These are phyloP conservation scores for Kurtzmaniella cleridarum DNA, from an alignment of 805 yeast genomes.

Conservation along the genomic window DNA sequence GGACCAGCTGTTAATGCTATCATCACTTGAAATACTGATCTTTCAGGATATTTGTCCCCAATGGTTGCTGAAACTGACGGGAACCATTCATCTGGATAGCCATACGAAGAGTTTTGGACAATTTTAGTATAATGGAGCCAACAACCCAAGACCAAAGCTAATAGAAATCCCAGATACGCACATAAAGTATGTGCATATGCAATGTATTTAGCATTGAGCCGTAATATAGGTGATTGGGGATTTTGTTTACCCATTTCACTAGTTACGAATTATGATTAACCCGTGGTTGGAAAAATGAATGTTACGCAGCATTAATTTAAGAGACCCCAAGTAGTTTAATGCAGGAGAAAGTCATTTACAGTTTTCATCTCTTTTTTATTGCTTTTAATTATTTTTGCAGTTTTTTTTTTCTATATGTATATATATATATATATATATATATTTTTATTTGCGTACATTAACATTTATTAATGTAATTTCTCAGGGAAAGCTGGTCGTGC, in stretches of 20 bases:
- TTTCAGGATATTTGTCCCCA: conserved; percentile 95
- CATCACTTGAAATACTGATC: conserved; percentile 84
- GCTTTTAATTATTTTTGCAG: neutral
- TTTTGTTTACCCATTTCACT: neutral
- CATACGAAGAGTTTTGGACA: conserved; percentile 78
- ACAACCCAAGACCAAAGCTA: conserved; percentile 71
- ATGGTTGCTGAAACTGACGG: conserved; percentile 96
- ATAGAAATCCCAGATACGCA: conserved; percentile 69
- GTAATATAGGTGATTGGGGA: conserved; percentile 5
- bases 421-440: too few relatives aligned
- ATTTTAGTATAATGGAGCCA: conserved; percentile 81
- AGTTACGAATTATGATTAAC: neutral
- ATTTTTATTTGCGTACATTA: too few relatives aligned
- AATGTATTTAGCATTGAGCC: conserved; percentile 59
- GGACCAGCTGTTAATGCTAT: conserved; percentile 95
- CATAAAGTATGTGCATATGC: conserved; percentile 69
- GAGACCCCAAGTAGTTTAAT: too few relatives aligned
- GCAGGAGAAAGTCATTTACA: neutral
- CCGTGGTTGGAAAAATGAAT: neutral
- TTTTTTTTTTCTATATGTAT: too few relatives aligned
- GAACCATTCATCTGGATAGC: conserved; percentile 98
- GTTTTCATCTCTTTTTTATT: neutral
- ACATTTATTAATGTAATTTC: too few relatives aligned
- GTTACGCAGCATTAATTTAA: neutral
- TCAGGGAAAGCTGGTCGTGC: conserved; percentile 16